phyloP scores from a whole-genome alignment of 805 yeast species.

The Metschnikowia drakensbergensis region DNA sequence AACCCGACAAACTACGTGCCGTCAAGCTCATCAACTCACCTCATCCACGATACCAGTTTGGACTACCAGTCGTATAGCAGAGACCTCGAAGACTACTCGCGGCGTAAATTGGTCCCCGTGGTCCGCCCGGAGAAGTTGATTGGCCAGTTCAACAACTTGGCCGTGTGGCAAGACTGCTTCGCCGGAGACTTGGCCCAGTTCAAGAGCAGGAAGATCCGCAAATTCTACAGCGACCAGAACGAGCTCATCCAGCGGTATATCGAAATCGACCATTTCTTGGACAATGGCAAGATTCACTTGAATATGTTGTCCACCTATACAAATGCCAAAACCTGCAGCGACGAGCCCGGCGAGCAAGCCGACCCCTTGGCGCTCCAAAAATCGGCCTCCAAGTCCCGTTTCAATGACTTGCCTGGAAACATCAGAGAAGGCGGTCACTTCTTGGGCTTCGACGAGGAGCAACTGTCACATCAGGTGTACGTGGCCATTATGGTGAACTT shows the following conservation, averaged over 20 bases:
- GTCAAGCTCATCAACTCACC: constrained; percentile 8
- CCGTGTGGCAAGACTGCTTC: constrained; percentile 29
- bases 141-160: constrained; percentile 28
- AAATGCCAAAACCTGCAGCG: constrained; percentile 18
- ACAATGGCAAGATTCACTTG: constrained; percentile 61
- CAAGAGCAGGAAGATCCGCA: constrained; percentile 26
- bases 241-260: constrained; percentile 51
- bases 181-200: constrained; percentile 17
- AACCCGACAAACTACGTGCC: constrained; percentile 22
- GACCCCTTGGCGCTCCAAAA: constrained; percentile 11
- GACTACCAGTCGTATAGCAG: constrained; percentile 7
- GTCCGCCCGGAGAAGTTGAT: constrained; percentile 34
- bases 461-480: constrained; percentile 42
- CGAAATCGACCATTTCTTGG: constrained; percentile 63
- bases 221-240: constrained; percentile 58
- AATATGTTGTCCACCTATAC: constrained; percentile 60
- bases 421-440: constrained; percentile 54
- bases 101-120: constrained; percentile 21
- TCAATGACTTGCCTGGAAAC: constrained; percentile 55
- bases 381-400: constrained; percentile 23
- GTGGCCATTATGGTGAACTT: constrained; percentile 65
- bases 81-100: constrained; percentile 23
- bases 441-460: constrained; percentile 46
- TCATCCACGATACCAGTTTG: constrained; percentile 4
- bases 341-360: constrained; percentile 10